Evolutionary conservation across 1,284 basidiomycete genomes (phyloP).

Genomic region (Apiotrichum akiyoshidainum): DNA sequence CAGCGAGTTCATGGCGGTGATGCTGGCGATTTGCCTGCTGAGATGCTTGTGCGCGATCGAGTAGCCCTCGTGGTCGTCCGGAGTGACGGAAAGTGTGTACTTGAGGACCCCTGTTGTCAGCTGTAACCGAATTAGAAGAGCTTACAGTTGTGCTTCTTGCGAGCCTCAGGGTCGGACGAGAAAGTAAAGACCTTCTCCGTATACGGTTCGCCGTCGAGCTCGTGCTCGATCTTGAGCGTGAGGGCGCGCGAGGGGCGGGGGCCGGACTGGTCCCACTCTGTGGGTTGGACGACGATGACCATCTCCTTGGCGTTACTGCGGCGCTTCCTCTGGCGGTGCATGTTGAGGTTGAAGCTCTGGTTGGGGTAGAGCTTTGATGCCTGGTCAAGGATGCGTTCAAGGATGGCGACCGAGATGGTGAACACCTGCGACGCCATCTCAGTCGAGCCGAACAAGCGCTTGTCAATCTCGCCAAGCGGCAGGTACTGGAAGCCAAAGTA

Average conservation of each 20-base stretch:
- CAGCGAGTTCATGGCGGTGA: slow-evolving; percentile 33
- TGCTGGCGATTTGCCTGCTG: slow-evolving; percentile 16
- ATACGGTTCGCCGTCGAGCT: slow-evolving; percentile 44
- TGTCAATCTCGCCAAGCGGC: slow-evolving; percentile 82
- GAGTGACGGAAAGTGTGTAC: slow-evolving; percentile 29
- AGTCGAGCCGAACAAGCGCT: slow-evolving; percentile 66
- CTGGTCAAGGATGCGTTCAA: slow-evolving; percentile 68
- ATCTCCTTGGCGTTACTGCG: slow-evolving; percentile 35
- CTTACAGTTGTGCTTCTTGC: slow-evolving; percentile 33
- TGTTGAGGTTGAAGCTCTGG: slow-evolving; percentile 40
- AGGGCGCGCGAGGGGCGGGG: slow-evolving; percentile 53
- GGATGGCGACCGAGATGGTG: slow-evolving; percentile 65
- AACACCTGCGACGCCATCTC: slow-evolving; percentile 72
- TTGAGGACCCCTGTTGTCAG: slow-evolving; percentile 40
- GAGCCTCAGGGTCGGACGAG: slow-evolving; percentile 20
- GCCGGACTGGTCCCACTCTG: slow-evolving; percentile 52
- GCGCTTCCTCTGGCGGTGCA: slow-evolving; percentile 56
- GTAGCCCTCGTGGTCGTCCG: slow-evolving; percentile 19
- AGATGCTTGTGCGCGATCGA: slow-evolving; percentile 16
- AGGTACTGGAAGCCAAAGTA: slow-evolving; percentile 96
- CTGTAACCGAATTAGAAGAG: no score
- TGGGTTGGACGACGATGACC: slow-evolving; percentile 62
- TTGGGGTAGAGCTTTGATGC: slow-evolving; percentile 64
- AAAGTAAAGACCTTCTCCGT: slow-evolving; percentile 26
- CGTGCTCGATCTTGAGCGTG: slow-evolving; percentile 48